Base-by-base conservation (phyloP, 140 eudicot genomes). In the Cichorium intybus region DNA sequence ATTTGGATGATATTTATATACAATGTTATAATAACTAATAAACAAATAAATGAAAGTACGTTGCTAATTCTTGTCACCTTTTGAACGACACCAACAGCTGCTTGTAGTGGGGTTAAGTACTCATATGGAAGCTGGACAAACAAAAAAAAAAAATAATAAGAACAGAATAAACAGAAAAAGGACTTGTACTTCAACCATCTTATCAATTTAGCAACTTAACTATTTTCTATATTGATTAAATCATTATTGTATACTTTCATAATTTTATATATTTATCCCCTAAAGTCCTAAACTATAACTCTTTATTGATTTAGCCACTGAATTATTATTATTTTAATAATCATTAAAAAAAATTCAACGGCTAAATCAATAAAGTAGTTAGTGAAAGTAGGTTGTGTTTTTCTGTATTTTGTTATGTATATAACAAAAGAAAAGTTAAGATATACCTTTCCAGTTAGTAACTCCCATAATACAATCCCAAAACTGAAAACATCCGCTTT, bases 71-170 rank as follows among this genome's bases (percentile, higher is more conserved):
- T n/a, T n/a, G n/a, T 70, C 77, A 91, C 98, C 96, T 92, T 92
- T 69, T 88, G 98, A 56, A 87, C 98, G 24, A 92, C 98, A 34
- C 98, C 98, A 56, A 92, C 96, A 45, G 96, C 96, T 17, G 96
- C 96, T 56, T 92, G 98, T 56, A 92, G 72, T 5, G 98, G 98
- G 20, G 98, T 92, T 51, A 92, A 68, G 78, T 88, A 85, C 76
- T 92, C 98, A 4, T 92, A 85, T 11, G 98, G 98, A 82, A 92
- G 71, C 98, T 88, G 90, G 24, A 43, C 67, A 70, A 23, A 68
- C 21, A 33, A 26, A 50, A 22, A 14, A 31, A 46, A 18, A 5
- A 17, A 41, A 49, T 37, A n/a, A 26, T 16, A 20, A 10, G 11
- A 0, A 26, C 35, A 31, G 8, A 31, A 7, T 7, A 34, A 34